Evolutionary conservation across 805 yeast genomes (phyloP), one percentile per base, ranked within the genome.

Genomic region (Scheffersomyces stipitis): DNA sequence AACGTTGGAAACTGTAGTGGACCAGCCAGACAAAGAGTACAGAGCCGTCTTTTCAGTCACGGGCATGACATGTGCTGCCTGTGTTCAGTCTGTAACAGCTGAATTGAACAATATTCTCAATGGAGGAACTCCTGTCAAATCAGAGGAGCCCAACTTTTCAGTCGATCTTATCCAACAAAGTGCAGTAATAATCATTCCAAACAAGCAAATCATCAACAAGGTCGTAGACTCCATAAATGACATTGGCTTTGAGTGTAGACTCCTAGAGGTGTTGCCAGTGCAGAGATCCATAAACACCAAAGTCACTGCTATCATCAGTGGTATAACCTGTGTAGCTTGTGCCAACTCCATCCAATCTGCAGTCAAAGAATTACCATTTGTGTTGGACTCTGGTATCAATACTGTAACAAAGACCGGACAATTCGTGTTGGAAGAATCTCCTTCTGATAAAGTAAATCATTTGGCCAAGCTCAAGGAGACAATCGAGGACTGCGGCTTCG

Each of bases 251-350:
- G 71, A 70, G 5, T 75, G 81, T 28, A 71, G 66, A 14, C 59
- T 83, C 10, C 52, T 78, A 5, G 87, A 83, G 45, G 64, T 83
- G 6, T 52, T 80, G 15, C 89, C 87, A 1, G 71, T 81, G 3
- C 71, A 71, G 22, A 62, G 75, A 23, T 63, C 76, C 5, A 50
- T 64, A 4, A 73, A 70, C 37, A 74, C 65, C 46, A 73, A 72
- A 46, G 75, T 81, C 6, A 63, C 70, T 8, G 88, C 87, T 1
- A 60, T 78, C 0, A 77, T 85, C 30, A 85, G 83, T 8, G 91
- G 90, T 3, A 83, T 84, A 56, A 78, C 88, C 0, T 85, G 91
- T 60, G 80, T 85, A 5, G 78, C 87, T 0, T 82, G 93, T 57
- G 78, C 78, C 1, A 69, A 69, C 28, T 65, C 90, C 0, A 75